Conservation (phyloP, 441 rosid genomes). For the Arabidopsis lyrata region DNA sequence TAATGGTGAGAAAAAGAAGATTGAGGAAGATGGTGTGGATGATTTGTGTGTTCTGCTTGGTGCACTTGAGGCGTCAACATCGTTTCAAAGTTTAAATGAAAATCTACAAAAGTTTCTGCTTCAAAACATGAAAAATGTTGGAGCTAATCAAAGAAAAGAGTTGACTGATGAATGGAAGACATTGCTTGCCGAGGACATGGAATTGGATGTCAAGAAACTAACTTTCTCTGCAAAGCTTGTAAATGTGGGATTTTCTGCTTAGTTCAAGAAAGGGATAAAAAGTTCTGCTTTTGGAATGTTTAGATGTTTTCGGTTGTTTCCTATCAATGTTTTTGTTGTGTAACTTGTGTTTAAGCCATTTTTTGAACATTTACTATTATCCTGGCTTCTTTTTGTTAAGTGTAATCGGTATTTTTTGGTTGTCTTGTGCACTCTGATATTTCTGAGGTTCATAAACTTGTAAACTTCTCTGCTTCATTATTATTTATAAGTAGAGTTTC, state of each 20-base stretch:
- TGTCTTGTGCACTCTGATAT: background rate
- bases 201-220: background rate
- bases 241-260: background rate
- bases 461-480: background rate
- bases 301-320: background rate
- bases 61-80: background rate
- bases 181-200: slow-evolving; percentile 14
- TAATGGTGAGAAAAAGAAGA: background rate
- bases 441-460: background rate
- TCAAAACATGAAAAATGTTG: background rate
- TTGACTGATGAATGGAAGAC: slow-evolving; percentile 9
- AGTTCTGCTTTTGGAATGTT: background rate
- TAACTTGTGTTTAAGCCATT: background rate
- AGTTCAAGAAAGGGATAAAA: background rate
- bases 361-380: background rate
- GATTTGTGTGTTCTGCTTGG: background rate
- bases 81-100: background rate
- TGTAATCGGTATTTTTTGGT: background rate
- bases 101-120: slow-evolving; percentile 4
- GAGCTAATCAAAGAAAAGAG: slow-evolving; percentile 7
- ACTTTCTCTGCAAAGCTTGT: background rate
- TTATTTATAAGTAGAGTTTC: background rate
- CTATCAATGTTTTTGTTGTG: background rate
- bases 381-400: background rate
- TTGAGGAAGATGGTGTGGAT: slow-evolving; percentile 13